phyloP scores from a whole-genome alignment of 2,329 filamentous ascomycete species.

The Rutstroemia sp. region DNA sequence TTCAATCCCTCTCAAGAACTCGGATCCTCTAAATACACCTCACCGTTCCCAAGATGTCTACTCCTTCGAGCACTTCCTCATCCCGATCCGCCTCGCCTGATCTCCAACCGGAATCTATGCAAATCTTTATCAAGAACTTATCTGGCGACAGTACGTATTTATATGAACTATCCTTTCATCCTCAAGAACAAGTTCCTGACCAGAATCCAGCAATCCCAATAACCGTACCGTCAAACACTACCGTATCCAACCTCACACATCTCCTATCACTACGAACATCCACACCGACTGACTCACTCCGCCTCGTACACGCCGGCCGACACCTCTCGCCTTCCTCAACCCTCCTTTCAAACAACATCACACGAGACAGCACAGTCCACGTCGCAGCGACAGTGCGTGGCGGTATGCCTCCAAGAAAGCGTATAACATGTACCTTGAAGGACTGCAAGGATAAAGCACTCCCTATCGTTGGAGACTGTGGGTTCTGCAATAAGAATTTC shows the following conservation, averaged over 20 bases:
- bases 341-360: constrained; percentile 41
- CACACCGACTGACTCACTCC: constrained; percentile 41
- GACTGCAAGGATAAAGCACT: constrained; percentile 83
- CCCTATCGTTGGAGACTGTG: constrained; percentile 92
- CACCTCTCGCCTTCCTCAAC: constrained; percentile 38
- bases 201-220: constrained; percentile 45
- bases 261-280: constrained; percentile 52
- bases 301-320: constrained; percentile 50
- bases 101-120: constrained; percentile 40
- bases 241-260: constrained; percentile 46
- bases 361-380: constrained; percentile 43
- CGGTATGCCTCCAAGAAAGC: constrained; percentile 61
- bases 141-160: constrained; percentile 46
- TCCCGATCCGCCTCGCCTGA: constrained; percentile 33
- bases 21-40: not conserved
- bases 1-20: not conserved
- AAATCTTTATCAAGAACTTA: constrained; percentile 54
- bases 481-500: constrained; percentile 89
- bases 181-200: constrained; percentile 12
- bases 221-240: constrained; percentile 44
- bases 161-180: constrained; percentile 5
- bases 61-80: constrained; percentile 14
- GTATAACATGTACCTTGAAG: constrained; percentile 77
- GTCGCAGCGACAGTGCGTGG: constrained; percentile 48
- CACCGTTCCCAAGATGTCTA: constrained; percentile 18